Base-by-base conservation (phyloP, 1,284 basidiomycete genomes). In the Leccinum pseudoinsigne region DNA sequence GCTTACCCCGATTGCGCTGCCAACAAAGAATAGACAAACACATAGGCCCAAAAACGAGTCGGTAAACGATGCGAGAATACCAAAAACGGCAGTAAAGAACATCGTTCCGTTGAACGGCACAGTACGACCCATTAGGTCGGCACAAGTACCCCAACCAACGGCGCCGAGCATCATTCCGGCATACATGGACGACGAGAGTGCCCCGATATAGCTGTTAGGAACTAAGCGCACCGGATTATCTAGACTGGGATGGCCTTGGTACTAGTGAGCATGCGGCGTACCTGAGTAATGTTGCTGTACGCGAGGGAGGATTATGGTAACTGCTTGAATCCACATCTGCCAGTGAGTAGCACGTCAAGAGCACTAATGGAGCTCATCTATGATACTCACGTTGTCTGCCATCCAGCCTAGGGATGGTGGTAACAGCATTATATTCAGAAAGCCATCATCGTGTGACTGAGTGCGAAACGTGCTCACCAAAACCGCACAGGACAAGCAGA, bases 1-100 rank as follows among this genome's bases (percentile, higher is more conserved):
- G 31, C 60, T 71, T 73, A 93, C 92, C 45, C 93, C 94, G 1
- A 98, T 93, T 5, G 95, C 93, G 56, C 90, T 96, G 2, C 97
- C 97, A 1, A 99, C 82, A 38, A 93, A 82, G 74, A 45, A 45
- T 8, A 45, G n/a, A 45, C 5, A 45, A 10, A 18, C 42, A 45
- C 42, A 45, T 3, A 18, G 42, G n/a, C 42, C 42, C 42, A 10
- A 45, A 18, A 45, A 45, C 4, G n/a, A 45, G 42, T 45, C 42
- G 42, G n/a, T 45, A 11, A 45, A 45, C n/a, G 42, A 45, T 18
- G 42, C 42, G n/a, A 45, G 42, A 2, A 45, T 45, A 10, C 42
- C 42, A 11, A 45, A 45, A 3, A 18, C 10, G n/a, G 42, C 42
- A 45, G 42, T 45, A n/a, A 45, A 45, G 5, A 45, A 45, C 0